Base-by-base conservation (phyloP, 768 basidiomycete genomes). In the Serpula lacrymans region DNA sequence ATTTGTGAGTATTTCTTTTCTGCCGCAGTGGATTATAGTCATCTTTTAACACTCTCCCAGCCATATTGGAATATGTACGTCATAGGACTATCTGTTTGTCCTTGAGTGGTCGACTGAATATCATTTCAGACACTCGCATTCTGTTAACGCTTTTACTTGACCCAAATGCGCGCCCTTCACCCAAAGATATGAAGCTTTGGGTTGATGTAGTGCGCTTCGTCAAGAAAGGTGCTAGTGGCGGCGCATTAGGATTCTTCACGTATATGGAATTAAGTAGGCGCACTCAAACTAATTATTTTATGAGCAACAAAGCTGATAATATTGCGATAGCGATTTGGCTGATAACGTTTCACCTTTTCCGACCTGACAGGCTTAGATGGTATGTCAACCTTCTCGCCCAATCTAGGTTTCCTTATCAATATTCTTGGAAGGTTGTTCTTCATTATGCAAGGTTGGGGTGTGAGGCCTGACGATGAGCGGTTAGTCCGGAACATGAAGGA, bases 51-150 rank as follows among this genome's bases (percentile, higher is more conserved):
- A 26, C 8, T 31, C 14, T 47, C 27, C 41, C 27, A 72, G 71
- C 61, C 76, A 78, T 49, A 77, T 79, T 24, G 75, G 77, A 24
- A 74, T 77, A 17, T 75, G 71, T 72, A 54, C n/a, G n/a, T n/a
- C n/a, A n/a, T n/a, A n/a, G 34, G 67, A 49, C 7, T n/a, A 40
- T 18, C 11, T 45, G 18, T 22, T 24, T 10, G 5, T 10, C 1
- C 6, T 27, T 8, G 24, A 23, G 37, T 14, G 31, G 27, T n/a
- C 34, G 12, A 25, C 16, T 27, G 13, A 43, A 23, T 37, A 2
- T 21, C 21, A n/a, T n/a, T 10, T 0, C 35, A 71, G 69, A 75
- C 44, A 73, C 69, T 7, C 70, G 74, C 17, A 72, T 75, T 17
- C 67, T 76, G 10, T 57, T 75, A 7, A 68, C 67, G 2, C 65